phyloP scores from a whole-genome alignment of 1,139 yeast genomes.

The Magnusiomyces tetraspermus region DNA sequence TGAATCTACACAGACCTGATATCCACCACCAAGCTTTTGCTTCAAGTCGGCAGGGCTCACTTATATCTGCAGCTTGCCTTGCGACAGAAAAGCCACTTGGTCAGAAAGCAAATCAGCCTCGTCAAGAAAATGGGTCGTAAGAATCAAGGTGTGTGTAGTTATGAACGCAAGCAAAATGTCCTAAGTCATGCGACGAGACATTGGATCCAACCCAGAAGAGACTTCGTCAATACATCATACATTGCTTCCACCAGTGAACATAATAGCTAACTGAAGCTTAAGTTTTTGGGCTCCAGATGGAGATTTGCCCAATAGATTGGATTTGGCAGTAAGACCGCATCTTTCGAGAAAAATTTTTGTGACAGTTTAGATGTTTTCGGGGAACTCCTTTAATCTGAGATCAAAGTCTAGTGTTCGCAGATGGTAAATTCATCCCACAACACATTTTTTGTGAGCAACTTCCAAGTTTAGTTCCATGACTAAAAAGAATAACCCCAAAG shows the following conservation, averaged over 20 bases:
- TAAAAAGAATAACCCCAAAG: constrained; percentile 26
- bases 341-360: constrained; percentile 21
- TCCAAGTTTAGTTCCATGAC: constrained; percentile 27
- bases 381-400: constrained; percentile 27
- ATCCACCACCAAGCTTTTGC: constrained; percentile 30
- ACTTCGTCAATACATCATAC: constrained; percentile 35
- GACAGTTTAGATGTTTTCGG: constrained; percentile 12
- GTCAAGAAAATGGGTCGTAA: constrained; percentile 34
- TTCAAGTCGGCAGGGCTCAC: constrained; percentile 32
- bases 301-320: constrained; percentile 19
- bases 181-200: constrained; percentile 33
- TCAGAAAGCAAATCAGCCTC: constrained; percentile 34
- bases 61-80: constrained; percentile 27
- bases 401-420: constrained; percentile 30
- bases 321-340: constrained; percentile 28
- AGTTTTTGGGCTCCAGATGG: constrained; percentile 93
- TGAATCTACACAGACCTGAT: constrained; percentile 22
- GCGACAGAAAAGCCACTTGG: constrained; percentile 30
- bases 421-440: constrained; percentile 33
- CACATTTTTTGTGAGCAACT: constrained; percentile 35
- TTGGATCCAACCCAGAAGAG: constrained; percentile 34
- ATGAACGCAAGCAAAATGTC: constrained; percentile 30
- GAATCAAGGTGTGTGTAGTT: constrained; percentile 26
- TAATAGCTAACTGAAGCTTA: constrained; percentile 65
- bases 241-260: constrained; percentile 32